Evolutionary conservation across 495 filamentous ascomycete species (phyloP).

Genomic region (Penicillium psychrofluorescens): DNA sequence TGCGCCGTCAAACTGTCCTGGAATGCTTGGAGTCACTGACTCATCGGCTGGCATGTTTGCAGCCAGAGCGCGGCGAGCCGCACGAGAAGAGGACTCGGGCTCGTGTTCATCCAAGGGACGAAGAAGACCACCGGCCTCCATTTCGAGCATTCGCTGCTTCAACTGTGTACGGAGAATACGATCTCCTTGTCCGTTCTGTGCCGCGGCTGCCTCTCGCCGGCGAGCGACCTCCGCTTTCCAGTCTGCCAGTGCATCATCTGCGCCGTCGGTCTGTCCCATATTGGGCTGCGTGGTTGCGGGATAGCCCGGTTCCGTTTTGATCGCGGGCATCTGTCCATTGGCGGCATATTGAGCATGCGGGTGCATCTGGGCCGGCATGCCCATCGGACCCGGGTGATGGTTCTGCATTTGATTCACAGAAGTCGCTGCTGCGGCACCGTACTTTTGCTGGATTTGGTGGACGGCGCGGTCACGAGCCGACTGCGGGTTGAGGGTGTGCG

Average conservation of each 20-base stretch:
- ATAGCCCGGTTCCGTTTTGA: slow-evolving; percentile 43
- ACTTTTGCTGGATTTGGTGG: slow-evolving; percentile 59
- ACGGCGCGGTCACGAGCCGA: slow-evolving; percentile 62
- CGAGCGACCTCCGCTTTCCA: slow-evolving; percentile 54
- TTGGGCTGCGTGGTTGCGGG: slow-evolving; percentile 14
- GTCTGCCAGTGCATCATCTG: slow-evolving; percentile 42
- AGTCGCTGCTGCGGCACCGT: slow-evolving; percentile 60
- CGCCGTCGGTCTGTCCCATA: slow-evolving; percentile 62
- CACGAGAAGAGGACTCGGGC: slow-evolving; percentile 8
- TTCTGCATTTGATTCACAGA: slow-evolving; percentile 61
- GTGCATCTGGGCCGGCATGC: slow-evolving; percentile 34
- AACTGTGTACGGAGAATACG: slow-evolving; percentile 33
- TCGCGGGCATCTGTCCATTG: slow-evolving; percentile 38
- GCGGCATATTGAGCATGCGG: slow-evolving; percentile 33
- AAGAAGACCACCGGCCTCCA: slow-evolving; percentile 81
- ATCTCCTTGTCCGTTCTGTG: slow-evolving; percentile 54
- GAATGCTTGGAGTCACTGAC: slow-evolving; percentile 3
- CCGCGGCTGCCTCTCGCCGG: slow-evolving; percentile 38
- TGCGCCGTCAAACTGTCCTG: slow-evolving; percentile 58
- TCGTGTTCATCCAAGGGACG: slow-evolving; percentile 47
- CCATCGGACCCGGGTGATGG: slow-evolving; percentile 10
- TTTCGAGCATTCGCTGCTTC: slow-evolving; percentile 50
- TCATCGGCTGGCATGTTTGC: neutral
- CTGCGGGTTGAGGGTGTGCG: slow-evolving; percentile 31
- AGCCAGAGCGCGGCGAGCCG: slow-evolving; percentile 4